phyloP scores from a whole-genome alignment of 176 grass and related monocot species.

The Oryza longistaminata region DNA sequence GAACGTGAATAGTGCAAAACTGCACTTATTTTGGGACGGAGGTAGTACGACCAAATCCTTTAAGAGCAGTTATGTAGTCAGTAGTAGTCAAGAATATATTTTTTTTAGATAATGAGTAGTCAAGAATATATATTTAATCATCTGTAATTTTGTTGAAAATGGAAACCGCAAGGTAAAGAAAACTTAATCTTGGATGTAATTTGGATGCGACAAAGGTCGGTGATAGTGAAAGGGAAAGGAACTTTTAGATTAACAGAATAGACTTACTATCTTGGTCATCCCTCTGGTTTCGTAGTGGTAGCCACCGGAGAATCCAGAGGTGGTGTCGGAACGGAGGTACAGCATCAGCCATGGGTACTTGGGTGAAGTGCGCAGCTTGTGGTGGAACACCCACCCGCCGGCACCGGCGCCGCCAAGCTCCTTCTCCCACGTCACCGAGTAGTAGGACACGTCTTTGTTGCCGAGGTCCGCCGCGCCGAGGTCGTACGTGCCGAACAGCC shows the following conservation, averaged over 20 bases:
- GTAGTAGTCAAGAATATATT: too few relatives aligned
- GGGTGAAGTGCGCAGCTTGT: conserved; percentile 58
- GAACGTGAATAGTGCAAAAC: too few relatives aligned
- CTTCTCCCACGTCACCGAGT: conserved; percentile 88
- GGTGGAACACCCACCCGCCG: conserved; percentile 76
- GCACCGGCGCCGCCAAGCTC: conserved; percentile 29
- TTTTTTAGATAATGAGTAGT: too few relatives aligned
- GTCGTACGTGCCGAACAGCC: conserved; percentile 73
- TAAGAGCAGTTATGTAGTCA: too few relatives aligned
- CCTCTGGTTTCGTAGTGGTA: conserved; percentile 96
- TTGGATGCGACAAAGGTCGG: too few relatives aligned
- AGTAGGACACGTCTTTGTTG: conserved; percentile 40
- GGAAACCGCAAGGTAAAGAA: not conserved
- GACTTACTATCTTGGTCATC: conserved; percentile 87
- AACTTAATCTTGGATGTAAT: too few relatives aligned
- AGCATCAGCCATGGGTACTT: conserved; percentile 98
- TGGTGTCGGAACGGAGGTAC: conserved; percentile 89
- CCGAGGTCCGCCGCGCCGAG: conserved; percentile 33
- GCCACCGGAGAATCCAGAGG: conserved; percentile 77
- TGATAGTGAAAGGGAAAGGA: not conserved
- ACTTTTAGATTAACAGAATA: too few relatives aligned
- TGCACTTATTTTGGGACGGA: too few relatives aligned
- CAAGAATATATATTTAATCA: not conserved
- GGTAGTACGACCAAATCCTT: too few relatives aligned
- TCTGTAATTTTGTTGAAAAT: not conserved